A percentile compares a stretch with the other conserved stretches of the same genome.
These are phyloP conservation scores for Erodium moschatum DNA, from an alignment of 441 rosid genomes.

Conservation along the genomic window DNA sequence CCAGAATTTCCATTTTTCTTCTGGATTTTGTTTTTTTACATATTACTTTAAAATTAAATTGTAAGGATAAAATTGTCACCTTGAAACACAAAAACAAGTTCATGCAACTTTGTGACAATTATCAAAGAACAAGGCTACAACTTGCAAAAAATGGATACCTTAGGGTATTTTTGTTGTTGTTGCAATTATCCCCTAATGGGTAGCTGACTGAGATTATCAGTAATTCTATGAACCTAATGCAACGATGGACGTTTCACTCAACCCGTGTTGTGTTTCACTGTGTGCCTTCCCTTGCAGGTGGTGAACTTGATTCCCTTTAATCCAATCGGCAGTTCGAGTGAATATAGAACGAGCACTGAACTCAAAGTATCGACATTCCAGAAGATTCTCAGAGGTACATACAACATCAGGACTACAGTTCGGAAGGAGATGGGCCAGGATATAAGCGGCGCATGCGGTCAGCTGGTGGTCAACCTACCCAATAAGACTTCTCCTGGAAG, in stretches of 20 bases:
- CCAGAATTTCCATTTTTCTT: too few relatives aligned
- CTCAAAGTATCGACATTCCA: conserved; percentile 59
- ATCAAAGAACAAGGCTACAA: too few relatives aligned
- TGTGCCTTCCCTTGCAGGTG: conserved; percentile 40
- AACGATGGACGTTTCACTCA: neutral
- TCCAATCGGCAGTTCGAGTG: conserved; percentile 67
- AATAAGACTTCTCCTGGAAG: neutral
- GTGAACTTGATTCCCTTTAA: conserved; percentile 94
- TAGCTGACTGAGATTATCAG: too few relatives aligned
- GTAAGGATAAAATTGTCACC: too few relatives aligned
- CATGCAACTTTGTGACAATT: too few relatives aligned
- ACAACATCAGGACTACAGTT: conserved; percentile 72
- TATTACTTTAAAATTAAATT: too few relatives aligned
- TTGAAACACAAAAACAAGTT: too few relatives aligned
- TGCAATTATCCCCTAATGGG: too few relatives aligned
- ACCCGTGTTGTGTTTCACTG: conserved; percentile 7
- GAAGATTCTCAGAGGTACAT: conserved; percentile 61
- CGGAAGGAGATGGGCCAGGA: conserved; percentile 93
- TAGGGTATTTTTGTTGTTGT: too few relatives aligned
- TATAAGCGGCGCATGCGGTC: conserved; percentile 91
- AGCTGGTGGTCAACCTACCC: conserved; percentile 57
- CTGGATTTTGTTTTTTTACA: too few relatives aligned
- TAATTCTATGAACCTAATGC: too few relatives aligned
- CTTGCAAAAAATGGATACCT: too few relatives aligned
- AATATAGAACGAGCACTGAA: conserved; percentile 51